Percentiles rank a stretch among this genome's conserved stretches.
phyloP scores from a whole-genome alignment of 129 eudicot species.

The Centaurea solstitialis region DNA sequence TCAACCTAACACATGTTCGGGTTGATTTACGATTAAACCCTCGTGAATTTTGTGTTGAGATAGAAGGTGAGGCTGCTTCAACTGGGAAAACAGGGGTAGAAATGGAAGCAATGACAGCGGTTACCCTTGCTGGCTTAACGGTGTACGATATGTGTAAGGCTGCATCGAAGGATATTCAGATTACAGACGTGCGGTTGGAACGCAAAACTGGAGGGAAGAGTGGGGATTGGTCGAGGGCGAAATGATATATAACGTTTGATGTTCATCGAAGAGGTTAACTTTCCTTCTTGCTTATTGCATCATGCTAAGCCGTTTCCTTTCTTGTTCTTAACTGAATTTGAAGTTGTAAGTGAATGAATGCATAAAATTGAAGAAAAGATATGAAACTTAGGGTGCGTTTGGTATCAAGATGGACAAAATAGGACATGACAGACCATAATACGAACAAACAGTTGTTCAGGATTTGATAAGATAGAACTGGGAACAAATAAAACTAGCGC shows the following conservation, averaged over 20 bases:
- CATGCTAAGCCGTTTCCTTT: not conserved
- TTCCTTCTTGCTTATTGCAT: not conserved
- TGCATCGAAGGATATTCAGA: constrained; percentile 80
- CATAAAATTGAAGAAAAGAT: not conserved
- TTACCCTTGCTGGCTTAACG: constrained; percentile 77
- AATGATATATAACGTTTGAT: constrained; percentile 21
- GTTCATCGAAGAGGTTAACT: not conserved
- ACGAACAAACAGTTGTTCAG: too few species aligned
- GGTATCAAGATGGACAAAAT: too few species aligned
- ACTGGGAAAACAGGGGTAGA: constrained; percentile 91
- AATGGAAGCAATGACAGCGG: constrained; percentile 97
- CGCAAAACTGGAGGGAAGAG: constrained; percentile 88
- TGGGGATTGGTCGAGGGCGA: constrained; percentile 77
- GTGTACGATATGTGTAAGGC: constrained; percentile 99
- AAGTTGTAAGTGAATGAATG: not conserved
- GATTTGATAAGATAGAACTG: too few species aligned
- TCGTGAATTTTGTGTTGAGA: constrained; percentile 52
- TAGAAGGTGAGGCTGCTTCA: constrained; percentile 77
- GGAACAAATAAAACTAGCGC: too few species aligned
- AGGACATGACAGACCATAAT: too few species aligned
- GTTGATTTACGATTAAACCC: constrained; percentile 63
- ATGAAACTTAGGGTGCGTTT: too few species aligned
- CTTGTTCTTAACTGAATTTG: not conserved
- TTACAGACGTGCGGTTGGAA: constrained; percentile 69
- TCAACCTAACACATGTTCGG: constrained; percentile 57